Conservation (phyloP, 2,329 filamentous ascomycete genomes). For the Phaeoacremonium minimum region DNA sequence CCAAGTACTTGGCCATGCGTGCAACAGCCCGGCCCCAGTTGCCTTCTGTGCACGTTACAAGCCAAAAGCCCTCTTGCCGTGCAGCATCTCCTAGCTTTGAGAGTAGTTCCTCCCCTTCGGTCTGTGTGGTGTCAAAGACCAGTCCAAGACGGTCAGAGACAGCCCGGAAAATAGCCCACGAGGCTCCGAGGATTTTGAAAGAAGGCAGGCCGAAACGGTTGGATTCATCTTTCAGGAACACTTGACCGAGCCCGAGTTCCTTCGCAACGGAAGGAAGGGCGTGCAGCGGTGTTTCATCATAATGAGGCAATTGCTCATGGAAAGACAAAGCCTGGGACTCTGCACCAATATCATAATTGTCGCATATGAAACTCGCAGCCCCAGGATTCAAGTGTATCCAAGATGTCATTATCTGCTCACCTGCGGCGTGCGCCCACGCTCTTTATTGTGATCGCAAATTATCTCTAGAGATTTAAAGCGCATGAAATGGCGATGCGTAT, state of each 20-base stretch:
- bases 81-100: constrained; percentile 1
- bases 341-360: too few species aligned
- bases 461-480: too few species aligned
- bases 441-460: too few species aligned
- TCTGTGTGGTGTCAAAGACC: background rate
- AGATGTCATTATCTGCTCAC: too few species aligned
- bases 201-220: constrained; percentile 64
- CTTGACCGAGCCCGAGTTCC: constrained; percentile 49
- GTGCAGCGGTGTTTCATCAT: constrained; percentile 48
- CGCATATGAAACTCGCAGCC: too few species aligned
- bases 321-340: constrained; percentile 31
- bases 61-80: constrained; percentile 20
- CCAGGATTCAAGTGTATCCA: too few species aligned
- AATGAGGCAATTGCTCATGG: constrained; percentile 54
- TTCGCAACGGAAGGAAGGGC: constrained; percentile 48
- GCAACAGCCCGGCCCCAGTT: constrained; percentile 75
- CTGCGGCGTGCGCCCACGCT: too few species aligned
- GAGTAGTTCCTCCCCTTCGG: background rate
- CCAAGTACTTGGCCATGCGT: constrained; percentile 59
- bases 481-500: too few species aligned
- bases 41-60: constrained; percentile 68
- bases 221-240: constrained; percentile 70
- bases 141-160: constrained; percentile 40
- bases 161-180: constrained; percentile 64
- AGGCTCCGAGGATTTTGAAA: constrained; percentile 79